Percentiles rank a stretch among this genome's conserved stretches.
phyloP scores from a whole-genome alignment of 2,329 filamentous ascomycete species.

The Aciculosporium take region DNA sequence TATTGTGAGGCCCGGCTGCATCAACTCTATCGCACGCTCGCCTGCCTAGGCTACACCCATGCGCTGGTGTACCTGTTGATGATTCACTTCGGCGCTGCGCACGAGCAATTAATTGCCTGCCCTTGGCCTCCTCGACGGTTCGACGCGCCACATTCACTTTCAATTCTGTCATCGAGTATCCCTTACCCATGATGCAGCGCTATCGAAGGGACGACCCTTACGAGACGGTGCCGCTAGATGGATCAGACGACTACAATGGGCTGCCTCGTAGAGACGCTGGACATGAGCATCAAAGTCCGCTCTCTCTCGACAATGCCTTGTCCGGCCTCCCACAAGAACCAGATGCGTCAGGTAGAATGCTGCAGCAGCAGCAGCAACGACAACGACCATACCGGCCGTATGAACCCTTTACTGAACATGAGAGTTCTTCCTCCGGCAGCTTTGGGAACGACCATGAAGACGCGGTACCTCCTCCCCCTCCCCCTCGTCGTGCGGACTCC shows the following conservation, averaged over 20 bases:
- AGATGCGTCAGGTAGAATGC: not conserved
- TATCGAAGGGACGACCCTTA: constrained; percentile 18
- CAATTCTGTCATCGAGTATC: not conserved
- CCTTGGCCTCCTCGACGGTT: not conserved
- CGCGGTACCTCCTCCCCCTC: not conserved
- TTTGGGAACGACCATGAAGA: not conserved
- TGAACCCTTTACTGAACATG: constrained; percentile 1
- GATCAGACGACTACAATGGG: constrained; percentile 4
- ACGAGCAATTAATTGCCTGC: not conserved
- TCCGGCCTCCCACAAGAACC: constrained; percentile 1
- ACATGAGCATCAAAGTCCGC: constrained; percentile 10
- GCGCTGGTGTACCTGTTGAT: too few species aligned
- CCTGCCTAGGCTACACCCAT: too few species aligned
- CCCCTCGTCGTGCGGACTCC: constrained; percentile 13
- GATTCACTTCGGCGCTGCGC: not conserved
- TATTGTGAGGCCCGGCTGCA: too few species aligned
- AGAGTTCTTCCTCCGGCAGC: not conserved
- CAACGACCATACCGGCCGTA: not conserved
- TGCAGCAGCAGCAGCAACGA: not conserved
- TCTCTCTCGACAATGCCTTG: constrained; percentile 18
- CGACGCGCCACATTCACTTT: not conserved
- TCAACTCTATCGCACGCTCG: too few species aligned
- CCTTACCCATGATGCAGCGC: constrained; percentile 16
- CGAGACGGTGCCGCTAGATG: constrained; percentile 23
- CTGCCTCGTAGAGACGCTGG: constrained; percentile 4